phyloP scores from a whole-genome alignment of 2,329 filamentous ascomycete genomes.

The Aspergillus sp. region DNA sequence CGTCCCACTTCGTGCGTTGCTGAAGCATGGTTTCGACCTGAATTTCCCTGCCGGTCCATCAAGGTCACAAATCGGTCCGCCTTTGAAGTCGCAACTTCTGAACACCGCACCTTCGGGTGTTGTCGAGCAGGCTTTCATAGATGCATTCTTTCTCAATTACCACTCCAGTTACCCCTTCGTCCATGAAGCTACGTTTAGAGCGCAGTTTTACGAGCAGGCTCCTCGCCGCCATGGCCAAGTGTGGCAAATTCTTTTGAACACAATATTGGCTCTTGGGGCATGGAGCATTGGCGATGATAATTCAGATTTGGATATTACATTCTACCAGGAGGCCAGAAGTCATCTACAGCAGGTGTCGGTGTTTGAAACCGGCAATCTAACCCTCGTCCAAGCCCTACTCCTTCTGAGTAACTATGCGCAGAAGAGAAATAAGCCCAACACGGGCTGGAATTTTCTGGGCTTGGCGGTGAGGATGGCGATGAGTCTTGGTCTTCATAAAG shows the following conservation, averaged over 20 bases:
- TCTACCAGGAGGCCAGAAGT: constrained; percentile 48
- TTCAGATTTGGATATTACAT: constrained; percentile 45
- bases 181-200: constrained; percentile 49
- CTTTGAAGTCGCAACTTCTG: constrained; percentile 39
- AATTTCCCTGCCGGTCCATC: constrained; percentile 34
- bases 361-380: constrained; percentile 52
- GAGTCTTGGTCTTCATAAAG: constrained; percentile 52
- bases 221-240: constrained; percentile 41
- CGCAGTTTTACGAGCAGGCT: constrained; percentile 47
- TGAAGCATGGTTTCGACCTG: constrained; percentile 41
- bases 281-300: constrained; percentile 44
- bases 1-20: constrained; percentile 38
- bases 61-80: constrained; percentile 22
- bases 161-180: constrained; percentile 50
- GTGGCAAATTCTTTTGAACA: constrained; percentile 49
- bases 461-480: constrained; percentile 52
- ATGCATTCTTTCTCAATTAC: constrained; percentile 50
- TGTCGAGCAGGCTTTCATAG: constrained; percentile 43
- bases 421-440: constrained; percentile 53
- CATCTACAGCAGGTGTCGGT: constrained; percentile 46
- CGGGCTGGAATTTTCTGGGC: constrained; percentile 51
- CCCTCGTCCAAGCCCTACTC: constrained; percentile 48
- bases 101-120: constrained; percentile 39
- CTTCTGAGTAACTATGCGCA: constrained; percentile 52
- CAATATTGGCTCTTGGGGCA: constrained; percentile 46